Evolutionary conservation across 2,329 filamentous ascomycete genomes (phyloP).

Genomic region (Clonostachys byssicola): DNA sequence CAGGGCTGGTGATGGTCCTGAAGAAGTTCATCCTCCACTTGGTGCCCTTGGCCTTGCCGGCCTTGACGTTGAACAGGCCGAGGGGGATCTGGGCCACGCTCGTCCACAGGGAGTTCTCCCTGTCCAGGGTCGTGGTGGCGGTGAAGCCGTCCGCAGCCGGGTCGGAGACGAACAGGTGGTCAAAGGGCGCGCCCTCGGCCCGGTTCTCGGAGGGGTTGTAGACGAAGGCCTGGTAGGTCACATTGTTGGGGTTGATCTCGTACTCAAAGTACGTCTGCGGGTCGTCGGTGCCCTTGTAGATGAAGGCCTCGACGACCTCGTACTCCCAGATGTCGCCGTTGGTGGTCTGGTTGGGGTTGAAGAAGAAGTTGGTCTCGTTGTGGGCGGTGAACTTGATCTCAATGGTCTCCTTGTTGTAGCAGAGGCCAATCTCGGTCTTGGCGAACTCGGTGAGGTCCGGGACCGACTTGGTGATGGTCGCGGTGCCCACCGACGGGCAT

Average conservation of each 20-base stretch:
- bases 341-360: constrained; percentile 31
- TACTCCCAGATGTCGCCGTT: constrained; percentile 44
- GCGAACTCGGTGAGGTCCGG: constrained; percentile 35
- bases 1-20: constrained; percentile 35
- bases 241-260: constrained; percentile 45
- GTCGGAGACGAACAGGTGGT: constrained; percentile 33
- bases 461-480: constrained; percentile 33
- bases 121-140: constrained; percentile 32
- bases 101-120: constrained; percentile 26
- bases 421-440: constrained; percentile 37
- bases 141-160: constrained; percentile 34
- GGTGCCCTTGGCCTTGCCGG: constrained; percentile 33
- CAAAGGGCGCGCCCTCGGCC: constrained; percentile 31
- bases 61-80: constrained; percentile 44
- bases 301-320: constrained; percentile 46
- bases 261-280: constrained; percentile 46
- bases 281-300: constrained; percentile 37
- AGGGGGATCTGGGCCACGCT: constrained; percentile 36
- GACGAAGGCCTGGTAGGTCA: constrained; percentile 45
- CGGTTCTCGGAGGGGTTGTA: constrained; percentile 44
- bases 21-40: constrained; percentile 50
- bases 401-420: constrained; percentile 35
- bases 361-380: constrained; percentile 42
- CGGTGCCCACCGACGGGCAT: constrained; percentile 27
- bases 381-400: constrained; percentile 36